Percentiles rank a stretch among this genome's conserved stretches.
Conservation (phyloP, 768 basidiomycete genomes). For the Kwoniella sp. region DNA sequence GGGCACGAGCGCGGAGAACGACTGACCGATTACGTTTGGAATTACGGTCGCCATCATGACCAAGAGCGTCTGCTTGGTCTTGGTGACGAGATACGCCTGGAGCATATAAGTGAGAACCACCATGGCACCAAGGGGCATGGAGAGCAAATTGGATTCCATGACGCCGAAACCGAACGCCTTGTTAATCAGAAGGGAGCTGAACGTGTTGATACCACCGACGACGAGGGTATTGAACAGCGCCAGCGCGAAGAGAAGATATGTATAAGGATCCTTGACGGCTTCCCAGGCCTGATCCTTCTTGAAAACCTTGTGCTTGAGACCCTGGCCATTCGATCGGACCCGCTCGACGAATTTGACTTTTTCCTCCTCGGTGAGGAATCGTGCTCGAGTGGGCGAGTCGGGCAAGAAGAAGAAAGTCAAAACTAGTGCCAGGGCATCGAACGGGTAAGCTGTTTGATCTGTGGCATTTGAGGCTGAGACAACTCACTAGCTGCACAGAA, state of each 20-base stretch:
- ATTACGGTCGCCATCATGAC: conserved; percentile 60
- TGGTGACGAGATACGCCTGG: conserved; percentile 25
- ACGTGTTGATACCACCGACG: conserved; percentile 38
- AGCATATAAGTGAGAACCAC: conserved; percentile 24
- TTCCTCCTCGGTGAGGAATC: conserved; percentile 57
- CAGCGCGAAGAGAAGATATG: conserved; percentile 59
- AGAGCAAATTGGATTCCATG: conserved; percentile 56
- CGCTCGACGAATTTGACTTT: conserved; percentile 33
- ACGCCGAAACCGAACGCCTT: conserved; percentile 37
- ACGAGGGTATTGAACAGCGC: conserved; percentile 58
- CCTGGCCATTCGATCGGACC: conserved; percentile 62
- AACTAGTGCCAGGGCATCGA: conserved; percentile 7
- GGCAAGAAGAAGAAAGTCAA: conserved; percentile 30
- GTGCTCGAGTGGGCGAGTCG: conserved; percentile 30
- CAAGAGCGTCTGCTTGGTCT: conserved; percentile 59
- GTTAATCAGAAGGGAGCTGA: conserved; percentile 36
- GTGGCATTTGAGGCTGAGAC: background rate
- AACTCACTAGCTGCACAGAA: conserved; percentile 17
- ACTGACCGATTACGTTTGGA: conserved; percentile 56
- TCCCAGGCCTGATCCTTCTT: conserved; percentile 58
- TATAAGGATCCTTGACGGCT: conserved; percentile 59
- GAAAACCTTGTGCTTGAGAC: conserved; percentile 62
- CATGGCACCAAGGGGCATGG: conserved; percentile 24
- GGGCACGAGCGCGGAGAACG: no score
- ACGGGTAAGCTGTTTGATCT: background rate